phyloP scores from a whole-genome alignment of 495 filamentous ascomycete genomes.

The Aspergillus nidulans region DNA sequence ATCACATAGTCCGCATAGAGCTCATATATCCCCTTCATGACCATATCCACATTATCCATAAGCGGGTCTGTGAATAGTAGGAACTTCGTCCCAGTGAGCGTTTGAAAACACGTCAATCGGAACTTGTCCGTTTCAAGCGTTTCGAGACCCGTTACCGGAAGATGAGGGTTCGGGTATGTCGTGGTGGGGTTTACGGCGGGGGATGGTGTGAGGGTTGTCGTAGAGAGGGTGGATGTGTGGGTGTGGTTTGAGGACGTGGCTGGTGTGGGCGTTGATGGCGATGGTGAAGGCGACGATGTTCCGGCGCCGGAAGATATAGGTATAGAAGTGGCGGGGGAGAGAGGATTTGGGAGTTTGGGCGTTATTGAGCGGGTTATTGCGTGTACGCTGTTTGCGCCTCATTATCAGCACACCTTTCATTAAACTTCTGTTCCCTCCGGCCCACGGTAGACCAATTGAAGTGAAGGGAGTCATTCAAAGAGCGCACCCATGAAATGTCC shows the following conservation, averaged over 20 bases:
- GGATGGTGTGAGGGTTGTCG: conserved; percentile 14
- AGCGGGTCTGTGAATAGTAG: conserved; percentile 90
- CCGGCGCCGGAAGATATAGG: conserved; percentile 14
- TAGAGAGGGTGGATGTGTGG: conserved; percentile 5
- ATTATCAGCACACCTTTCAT: background rate
- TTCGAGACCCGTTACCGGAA: conserved; percentile 66
- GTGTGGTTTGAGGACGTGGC: conserved; percentile 14
- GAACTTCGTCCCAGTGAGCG: conserved; percentile 91
- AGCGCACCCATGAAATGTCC: conserved; percentile 89
- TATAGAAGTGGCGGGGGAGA: conserved; percentile 20
- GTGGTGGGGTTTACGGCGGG: conserved; percentile 19
- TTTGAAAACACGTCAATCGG: conserved; percentile 91
- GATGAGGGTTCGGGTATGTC: conserved; percentile 49
- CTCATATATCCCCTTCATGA: conserved; percentile 83
- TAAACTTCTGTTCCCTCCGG: background rate
- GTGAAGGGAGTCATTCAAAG: no score
- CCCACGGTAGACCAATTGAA: background rate
- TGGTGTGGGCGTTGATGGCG: conserved; percentile 24
- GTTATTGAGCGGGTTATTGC: conserved; percentile 82
- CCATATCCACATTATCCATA: conserved; percentile 78
- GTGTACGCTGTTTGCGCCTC: conserved; percentile 57
- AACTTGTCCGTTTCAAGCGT: conserved; percentile 88
- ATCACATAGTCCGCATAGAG: conserved; percentile 95
- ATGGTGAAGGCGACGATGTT: background rate
- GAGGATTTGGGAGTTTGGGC: conserved; percentile 42